Evolutionary conservation across 768 basidiomycete genomes (phyloP), one percentile per base, ranked within the genome.

Genomic region (Cubamyces lactineus): DNA sequence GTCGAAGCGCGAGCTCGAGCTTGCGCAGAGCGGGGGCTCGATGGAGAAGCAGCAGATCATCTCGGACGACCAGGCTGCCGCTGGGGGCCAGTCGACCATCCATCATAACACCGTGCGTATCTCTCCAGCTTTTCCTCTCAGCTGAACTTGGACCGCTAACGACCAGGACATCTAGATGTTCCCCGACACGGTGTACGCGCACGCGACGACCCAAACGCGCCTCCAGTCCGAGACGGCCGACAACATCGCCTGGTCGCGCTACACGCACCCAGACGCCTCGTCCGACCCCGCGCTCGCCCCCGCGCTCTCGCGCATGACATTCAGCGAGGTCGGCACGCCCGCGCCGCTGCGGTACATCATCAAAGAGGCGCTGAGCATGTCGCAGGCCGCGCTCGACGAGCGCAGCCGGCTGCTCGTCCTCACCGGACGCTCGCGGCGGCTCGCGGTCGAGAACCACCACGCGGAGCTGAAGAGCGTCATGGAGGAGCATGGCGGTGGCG

Each of bases 211-310:
- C 0, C 83, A 89, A 64, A 85, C 80, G 23, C 82, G 82, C 5
- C 67, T 96, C 63, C 86, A 88, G 62, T 94, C 91, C 0, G 89
- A 92, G 57, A 92, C 89, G 0, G 94, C 94, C 0, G 96, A 98
- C 71, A 85, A 86, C 64, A 77, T 94, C 51, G 72, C 81, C 0
- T 96, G 94, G 92, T 75, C 76, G 0, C 83, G 79, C 53, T 94
- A 87, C 68, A 80, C 85, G 0, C 62, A 76, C 8, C 72, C 75
- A 0, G 30, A 67, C 1, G 52, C 50, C 7, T 47, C 38, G 19
- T 21, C 56, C 39, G 57, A 66, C 61, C 46, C 54, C 51, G 40
- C 58, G 0, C 53, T 75, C 12, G 65, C 68, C 2, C 58, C 64
- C 1, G 82, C 86, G 5, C 76, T 85, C 2, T 73, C 80, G 0